These are phyloP conservation scores for Epichloe glyceriae DNA, from an alignment of 2,329 filamentous ascomycete species.

Conservation along the genomic window DNA sequence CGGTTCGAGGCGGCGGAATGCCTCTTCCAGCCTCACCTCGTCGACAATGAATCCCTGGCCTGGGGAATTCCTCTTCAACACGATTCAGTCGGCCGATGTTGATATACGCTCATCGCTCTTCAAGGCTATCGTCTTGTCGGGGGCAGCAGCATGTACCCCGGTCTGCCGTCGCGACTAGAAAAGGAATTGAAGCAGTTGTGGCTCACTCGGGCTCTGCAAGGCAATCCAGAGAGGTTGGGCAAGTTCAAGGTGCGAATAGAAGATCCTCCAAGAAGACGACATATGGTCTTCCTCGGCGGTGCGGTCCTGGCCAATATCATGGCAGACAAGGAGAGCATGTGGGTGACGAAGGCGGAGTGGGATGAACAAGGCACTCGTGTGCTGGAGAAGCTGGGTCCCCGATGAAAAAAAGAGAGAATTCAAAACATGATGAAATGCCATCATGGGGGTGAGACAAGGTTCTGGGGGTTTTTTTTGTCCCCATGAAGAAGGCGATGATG, in stretches of 20 bases:
- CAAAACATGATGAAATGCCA: background rate
- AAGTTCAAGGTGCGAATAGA: constrained; percentile 99
- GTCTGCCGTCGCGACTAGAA: constrained; percentile 83
- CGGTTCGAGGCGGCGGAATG: constrained; percentile 97
- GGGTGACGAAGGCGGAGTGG: constrained; percentile 96
- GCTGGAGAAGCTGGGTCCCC: constrained; percentile 84
- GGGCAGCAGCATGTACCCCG: constrained; percentile 99
- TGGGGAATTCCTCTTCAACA: constrained; percentile 99
- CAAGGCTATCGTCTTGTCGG: constrained; percentile 93
- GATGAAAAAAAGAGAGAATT: constrained; percentile 36
- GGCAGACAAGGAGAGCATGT: constrained; percentile 98
- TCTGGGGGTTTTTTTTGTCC: background rate
- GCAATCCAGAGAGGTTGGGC: constrained; percentile 84
- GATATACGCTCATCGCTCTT: constrained; percentile 88
- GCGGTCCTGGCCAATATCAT: constrained; percentile 97
- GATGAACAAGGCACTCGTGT: constrained; percentile 76
- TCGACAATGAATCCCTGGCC: constrained; percentile 96
- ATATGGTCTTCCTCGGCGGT: constrained; percentile 99
- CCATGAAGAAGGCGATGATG: background rate
- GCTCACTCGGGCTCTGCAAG: constrained; percentile 80
- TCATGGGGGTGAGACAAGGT: background rate
- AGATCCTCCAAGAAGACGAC: constrained; percentile 84
- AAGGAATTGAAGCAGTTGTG: constrained; percentile 99
- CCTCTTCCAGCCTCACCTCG: constrained; percentile 94
- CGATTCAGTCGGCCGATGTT: constrained; percentile 89